phyloP scores from a whole-genome alignment of 108 stramenopile genomes.

The Nitzschia inconspicua region DNA sequence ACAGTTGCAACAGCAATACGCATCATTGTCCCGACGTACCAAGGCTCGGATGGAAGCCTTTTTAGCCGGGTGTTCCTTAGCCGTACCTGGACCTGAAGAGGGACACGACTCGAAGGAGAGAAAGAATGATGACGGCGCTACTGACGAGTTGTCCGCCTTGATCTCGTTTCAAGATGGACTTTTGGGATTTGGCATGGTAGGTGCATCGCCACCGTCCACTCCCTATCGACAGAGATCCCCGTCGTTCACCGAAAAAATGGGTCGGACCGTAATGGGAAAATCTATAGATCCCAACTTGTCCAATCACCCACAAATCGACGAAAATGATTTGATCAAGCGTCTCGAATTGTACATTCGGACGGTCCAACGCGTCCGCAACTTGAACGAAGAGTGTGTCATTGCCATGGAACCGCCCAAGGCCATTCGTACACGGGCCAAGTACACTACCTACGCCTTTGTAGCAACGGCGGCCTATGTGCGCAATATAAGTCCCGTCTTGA shows the following conservation, averaged over 20 bases:
- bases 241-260: not conserved
- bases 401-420: slow-evolving; percentile 63
- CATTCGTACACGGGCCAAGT: slow-evolving; percentile 51
- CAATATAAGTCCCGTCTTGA: slow-evolving; percentile 51
- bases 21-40: slow-evolving; percentile 42
- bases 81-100: slow-evolving; percentile 42
- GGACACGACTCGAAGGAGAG: slow-evolving; percentile 1
- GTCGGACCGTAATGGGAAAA: slow-evolving; percentile 2
- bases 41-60: slow-evolving; percentile 82
- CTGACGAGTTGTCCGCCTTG: not conserved
- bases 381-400: slow-evolving; percentile 71
- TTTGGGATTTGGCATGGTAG: slow-evolving; percentile 17
- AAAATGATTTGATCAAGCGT: slow-evolving; percentile 53
- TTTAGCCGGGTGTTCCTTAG: slow-evolving; percentile 53
- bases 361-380: slow-evolving; percentile 29
- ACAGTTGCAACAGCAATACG: slow-evolving; percentile 16
- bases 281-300: not conserved
- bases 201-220: not conserved
- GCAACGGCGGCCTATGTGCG: slow-evolving; percentile 56
- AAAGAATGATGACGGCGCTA: not conserved
- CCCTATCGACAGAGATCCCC: not conserved
- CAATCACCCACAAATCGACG: slow-evolving; percentile 47
- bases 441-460: slow-evolving; percentile 54
- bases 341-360: slow-evolving; percentile 76
- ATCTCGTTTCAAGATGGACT: slow-evolving; percentile 26